Evolutionary conservation across 768 basidiomycete genomes (phyloP).

Genomic region (Obba rivulosa): DNA sequence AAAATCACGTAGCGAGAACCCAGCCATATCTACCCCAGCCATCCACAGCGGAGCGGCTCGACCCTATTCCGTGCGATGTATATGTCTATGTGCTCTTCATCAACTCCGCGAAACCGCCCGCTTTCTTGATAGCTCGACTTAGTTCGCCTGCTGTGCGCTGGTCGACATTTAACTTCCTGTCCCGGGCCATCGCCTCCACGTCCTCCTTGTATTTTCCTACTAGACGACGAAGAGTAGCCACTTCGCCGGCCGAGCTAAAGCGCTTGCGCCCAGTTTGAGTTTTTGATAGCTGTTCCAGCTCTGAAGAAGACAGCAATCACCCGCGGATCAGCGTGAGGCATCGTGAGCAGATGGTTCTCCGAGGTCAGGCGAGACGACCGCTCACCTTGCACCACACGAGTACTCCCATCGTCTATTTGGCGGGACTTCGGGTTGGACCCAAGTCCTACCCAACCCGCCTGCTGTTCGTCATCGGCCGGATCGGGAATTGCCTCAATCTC

Average conservation of each 20-base stretch:
- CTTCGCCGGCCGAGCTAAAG: constrained; percentile 66
- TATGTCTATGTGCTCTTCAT: constrained; percentile 1
- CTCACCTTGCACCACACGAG: constrained; percentile 38
- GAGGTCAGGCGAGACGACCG: neutral
- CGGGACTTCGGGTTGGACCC: constrained; percentile 12
- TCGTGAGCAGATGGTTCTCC: neutral
- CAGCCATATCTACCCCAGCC: constrained; percentile 5
- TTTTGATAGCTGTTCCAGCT: constrained; percentile 58
- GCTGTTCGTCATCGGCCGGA: constrained; percentile 14
- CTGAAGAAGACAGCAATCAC: constrained; percentile 36
- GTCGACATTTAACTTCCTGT: constrained; percentile 72
- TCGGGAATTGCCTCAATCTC: constrained; percentile 37
- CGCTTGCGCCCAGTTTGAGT: constrained; percentile 28
- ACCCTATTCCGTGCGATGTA: constrained; percentile 2
- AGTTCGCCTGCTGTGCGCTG: constrained; percentile 85
- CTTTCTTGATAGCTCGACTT: constrained; percentile 52
- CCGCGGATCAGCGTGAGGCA: constrained; percentile 1
- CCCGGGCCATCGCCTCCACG: constrained; percentile 70
- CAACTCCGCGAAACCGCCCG: constrained; percentile 38
- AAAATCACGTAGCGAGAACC: constrained; percentile 5
- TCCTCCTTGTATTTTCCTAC: constrained; percentile 68
- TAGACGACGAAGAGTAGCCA: constrained; percentile 58
- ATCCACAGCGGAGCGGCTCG: neutral
- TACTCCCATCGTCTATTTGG: constrained; percentile 5
- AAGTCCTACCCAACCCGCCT: constrained; percentile 21